Percentiles rank a stretch among this genome's conserved stretches.
These are phyloP conservation scores for Solanum infundibuliforme DNA, from an alignment of 257 asterid genomes.

Conservation along the genomic window DNA sequence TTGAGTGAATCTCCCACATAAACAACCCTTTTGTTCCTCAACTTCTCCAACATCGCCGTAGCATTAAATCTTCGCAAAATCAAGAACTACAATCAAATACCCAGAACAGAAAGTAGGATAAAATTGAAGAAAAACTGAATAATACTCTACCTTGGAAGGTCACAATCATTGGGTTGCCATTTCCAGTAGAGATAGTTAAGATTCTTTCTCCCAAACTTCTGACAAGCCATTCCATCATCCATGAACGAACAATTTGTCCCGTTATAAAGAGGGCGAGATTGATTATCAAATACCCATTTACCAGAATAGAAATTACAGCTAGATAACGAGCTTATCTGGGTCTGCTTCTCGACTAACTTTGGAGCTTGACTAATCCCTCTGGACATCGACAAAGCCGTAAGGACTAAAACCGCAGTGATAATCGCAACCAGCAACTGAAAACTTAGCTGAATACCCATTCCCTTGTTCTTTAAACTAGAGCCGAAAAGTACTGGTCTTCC, in stretches of 20 bases:
- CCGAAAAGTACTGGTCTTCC: neutral
- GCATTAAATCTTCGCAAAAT: constrained; percentile 39
- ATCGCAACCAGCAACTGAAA: neutral
- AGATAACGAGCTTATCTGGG: neutral
- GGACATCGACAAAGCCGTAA: constrained; percentile 1
- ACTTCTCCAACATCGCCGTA: constrained; percentile 35
- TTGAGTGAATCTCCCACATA: constrained; percentile 59
- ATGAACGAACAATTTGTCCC: constrained; percentile 23
- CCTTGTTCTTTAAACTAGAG: neutral
- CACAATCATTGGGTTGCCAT: constrained; percentile 49
- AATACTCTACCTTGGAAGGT: constrained; percentile 29
- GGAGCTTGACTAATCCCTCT: neutral
- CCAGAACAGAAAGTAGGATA: neutral
- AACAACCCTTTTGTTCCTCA: constrained; percentile 44
- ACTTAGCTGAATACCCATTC: neutral
- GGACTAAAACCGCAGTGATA: neutral
- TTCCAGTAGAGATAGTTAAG: constrained; percentile 31
- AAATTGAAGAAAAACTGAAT: neutral
- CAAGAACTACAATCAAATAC: neutral
- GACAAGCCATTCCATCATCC: constrained; percentile 21
- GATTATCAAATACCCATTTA: constrained; percentile 19
- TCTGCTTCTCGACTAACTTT: neutral
- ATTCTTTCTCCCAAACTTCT: constrained; percentile 28
- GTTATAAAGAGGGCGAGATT: constrained; percentile 25
- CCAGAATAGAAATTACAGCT: constrained; percentile 12